Base-by-base conservation (phyloP, 2,329 filamentous ascomycete species). In the Nothophoma quercina region DNA sequence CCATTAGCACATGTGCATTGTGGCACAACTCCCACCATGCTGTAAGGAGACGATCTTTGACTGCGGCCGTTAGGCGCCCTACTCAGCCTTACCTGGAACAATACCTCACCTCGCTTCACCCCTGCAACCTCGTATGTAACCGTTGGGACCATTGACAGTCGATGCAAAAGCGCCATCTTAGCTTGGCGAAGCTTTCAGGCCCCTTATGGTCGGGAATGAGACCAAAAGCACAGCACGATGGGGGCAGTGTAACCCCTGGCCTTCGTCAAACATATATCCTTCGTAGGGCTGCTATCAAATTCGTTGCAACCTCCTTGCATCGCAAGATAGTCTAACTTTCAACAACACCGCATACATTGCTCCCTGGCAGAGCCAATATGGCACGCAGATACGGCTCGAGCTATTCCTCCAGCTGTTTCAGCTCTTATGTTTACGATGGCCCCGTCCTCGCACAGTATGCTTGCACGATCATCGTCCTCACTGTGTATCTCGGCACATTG, bases 171-270 rank as follows among this genome's bases (percentile, higher is more conserved):
- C 42, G 53, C 54, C 56, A 28, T 16, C 25, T 16, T 30, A 41
- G 19, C 62, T 64, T 64, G 57, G 59, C 62, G 10, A n/a, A 56
- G 51, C 50, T 47, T 55, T 59, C 39, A 22, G 38, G 35, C 51
- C n/a, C n/a, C 8, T 18, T n/a, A n/a, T 59, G 38, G 64, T 65
- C 45, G 63, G 42, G 42, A 33, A 19, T 34, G 32, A 45, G 49
- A 42, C 44, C 51, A 48, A 50, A 45, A 19, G 59, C 48, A 64
- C 53, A 56, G 30, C 32, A 26, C n/a, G 36, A 23, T 39, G 29
- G 36, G 44, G 30, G 55, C 21, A 42, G 56, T 44, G 47, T 26
- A 51, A 28, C 16, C n/a, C 10, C 12, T 12, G 28, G 23, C 8
- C 23, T 18, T 13, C 16, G 6, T 25, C 6, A 25, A 40, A 22